phyloP scores from a whole-genome alignment of 768 basidiomycete species.

The Lentinula boryana region DNA sequence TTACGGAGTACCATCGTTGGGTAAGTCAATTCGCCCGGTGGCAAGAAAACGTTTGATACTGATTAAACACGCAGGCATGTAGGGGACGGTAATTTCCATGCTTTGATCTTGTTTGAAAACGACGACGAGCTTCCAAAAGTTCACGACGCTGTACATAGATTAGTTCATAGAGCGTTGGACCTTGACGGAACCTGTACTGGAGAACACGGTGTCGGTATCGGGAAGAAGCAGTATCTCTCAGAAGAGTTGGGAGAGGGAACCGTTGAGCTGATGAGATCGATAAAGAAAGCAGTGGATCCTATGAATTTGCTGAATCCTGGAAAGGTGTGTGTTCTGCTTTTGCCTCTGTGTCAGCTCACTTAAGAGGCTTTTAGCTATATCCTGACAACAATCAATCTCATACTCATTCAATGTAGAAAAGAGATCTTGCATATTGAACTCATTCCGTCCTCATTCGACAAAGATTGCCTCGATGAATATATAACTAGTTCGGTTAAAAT shows the following conservation, averaged over 20 bases:
- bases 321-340: constrained; percentile 36
- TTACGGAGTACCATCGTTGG: constrained; percentile 59
- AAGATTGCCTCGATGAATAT: too few relatives aligned
- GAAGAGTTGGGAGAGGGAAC: constrained; percentile 84
- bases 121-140: constrained; percentile 53
- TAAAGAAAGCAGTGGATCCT: constrained; percentile 79
- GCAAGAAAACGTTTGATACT: neutral
- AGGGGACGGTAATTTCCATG: constrained; percentile 63
- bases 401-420: neutral
- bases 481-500: too few relatives aligned
- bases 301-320: constrained; percentile 82
- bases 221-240: constrained; percentile 77
- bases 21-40: neutral
- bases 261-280: constrained; percentile 77
- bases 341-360: neutral
- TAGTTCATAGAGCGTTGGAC: constrained; percentile 64
- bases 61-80: constrained; percentile 50
- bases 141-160: constrained; percentile 58
- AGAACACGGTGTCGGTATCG: constrained; percentile 85
- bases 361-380: neutral
- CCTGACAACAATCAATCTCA: neutral
- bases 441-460: too few relatives aligned
- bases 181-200: constrained; percentile 80
- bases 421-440: neutral
- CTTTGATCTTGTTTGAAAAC: constrained; percentile 50